Conservation (phyloP, 192 early-diverging fungal genomes). For the Linnemannia exigua region DNA sequence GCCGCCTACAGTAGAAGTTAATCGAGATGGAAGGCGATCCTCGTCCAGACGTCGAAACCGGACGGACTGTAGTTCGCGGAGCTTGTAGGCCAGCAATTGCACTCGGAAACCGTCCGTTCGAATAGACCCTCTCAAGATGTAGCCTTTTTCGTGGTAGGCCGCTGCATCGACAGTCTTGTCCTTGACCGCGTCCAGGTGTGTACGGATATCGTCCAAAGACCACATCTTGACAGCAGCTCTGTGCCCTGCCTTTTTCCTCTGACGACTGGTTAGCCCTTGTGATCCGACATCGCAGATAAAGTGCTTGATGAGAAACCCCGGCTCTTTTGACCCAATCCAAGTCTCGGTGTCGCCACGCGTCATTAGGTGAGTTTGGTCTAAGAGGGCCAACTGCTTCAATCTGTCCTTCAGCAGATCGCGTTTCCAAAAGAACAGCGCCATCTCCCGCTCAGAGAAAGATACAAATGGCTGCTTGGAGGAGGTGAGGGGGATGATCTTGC, state of each 20-base stretch:
- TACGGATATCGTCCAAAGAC: not conserved
- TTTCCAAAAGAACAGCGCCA: not conserved
- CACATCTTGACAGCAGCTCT: slow-evolving; percentile 3
- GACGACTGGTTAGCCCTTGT: slow-evolving; percentile 12
- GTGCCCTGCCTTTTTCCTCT: slow-evolving; percentile 7
- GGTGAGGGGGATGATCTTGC: not conserved
- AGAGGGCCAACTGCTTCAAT: too few species aligned
- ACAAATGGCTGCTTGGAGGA: not conserved
- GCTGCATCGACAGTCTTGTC: too few species aligned
- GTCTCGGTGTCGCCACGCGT: too few species aligned
- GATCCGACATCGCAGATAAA: slow-evolving; percentile 19
- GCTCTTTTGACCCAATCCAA: slow-evolving; percentile 12
- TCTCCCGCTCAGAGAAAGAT: not conserved
- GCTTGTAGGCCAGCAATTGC: not conserved
- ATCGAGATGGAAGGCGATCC: not conserved
- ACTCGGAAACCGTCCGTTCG: not conserved
- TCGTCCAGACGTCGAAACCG: slow-evolving; percentile 1
- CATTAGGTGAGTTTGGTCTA: too few species aligned
- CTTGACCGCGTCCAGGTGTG: slow-evolving; percentile 18
- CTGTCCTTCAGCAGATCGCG: not conserved
- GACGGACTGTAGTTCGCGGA: not conserved
- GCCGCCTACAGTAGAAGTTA: slow-evolving; percentile 18
- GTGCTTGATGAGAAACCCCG: not conserved
- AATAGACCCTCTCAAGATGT: too few species aligned
- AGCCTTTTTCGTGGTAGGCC: too few species aligned